Base-by-base conservation (phyloP, 2,329 filamentous ascomycete species). In the Sporothrix euskadiensis region DNA sequence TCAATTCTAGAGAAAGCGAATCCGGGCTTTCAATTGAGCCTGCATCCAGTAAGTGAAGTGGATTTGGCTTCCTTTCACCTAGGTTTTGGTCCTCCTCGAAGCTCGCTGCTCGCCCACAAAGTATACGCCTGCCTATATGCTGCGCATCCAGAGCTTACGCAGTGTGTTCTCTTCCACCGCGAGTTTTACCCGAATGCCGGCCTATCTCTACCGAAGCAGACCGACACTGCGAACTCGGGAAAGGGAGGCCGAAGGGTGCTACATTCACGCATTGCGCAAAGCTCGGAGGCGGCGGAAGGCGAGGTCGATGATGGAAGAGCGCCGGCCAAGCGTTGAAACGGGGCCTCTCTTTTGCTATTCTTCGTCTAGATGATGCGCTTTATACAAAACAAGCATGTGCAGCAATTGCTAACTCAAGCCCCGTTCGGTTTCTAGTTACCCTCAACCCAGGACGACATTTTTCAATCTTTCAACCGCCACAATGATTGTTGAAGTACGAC, bases 401-500 rank as follows among this genome's bases (percentile, higher is more conserved):
- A 47, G 39, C 41, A n/a, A 30, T 22, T 12, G 39, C 61, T 66
- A 30, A 66, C 61, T 7, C 44, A 26, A n/a, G 3, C 26, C 22
- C 12, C 22, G 4, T 41, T 14, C 35, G 44, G 57, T 41, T 5
- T 22, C 19, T n/a, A 44, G 2, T 8, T 22, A 8, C 22, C 44
- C 16, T 35, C 16, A 52, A 47, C 35, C 8, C 35, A 35, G 8
- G 4, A 35, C 16, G 8, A n/a, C 49, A 16, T 56, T 44, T 41
- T 54, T 39, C 52, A 30, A 22, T 56, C 56, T 41, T 54, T 39
- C 52, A 30, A 22, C 47, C 26, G 22, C 32, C 75, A 81, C 75
- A 73, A 83, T 83, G 81, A 82, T 83, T 77, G 80, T 82, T 76
- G 81, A 82, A 78, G 81, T 81, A 76, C 12, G 70, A 56, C 10